Evolutionary conservation across 768 basidiomycete species (phyloP).

Genomic region (Macrolepiota fuliginosa): DNA sequence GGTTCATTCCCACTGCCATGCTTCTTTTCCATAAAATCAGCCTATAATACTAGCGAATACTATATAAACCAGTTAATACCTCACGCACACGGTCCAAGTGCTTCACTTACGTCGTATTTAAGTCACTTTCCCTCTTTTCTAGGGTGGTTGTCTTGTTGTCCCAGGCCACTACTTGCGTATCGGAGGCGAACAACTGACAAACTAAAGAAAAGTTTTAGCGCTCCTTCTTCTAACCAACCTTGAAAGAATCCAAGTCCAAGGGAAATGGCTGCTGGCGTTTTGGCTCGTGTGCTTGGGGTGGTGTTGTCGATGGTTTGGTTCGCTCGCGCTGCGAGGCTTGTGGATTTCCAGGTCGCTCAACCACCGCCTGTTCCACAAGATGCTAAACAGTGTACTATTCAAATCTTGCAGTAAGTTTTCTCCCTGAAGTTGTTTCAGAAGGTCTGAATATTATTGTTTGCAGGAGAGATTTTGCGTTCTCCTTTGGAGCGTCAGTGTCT

Average conservation of each 20-base stretch:
- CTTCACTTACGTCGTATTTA: not conserved
- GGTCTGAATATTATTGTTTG: not conserved
- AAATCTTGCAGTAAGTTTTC: conserved; percentile 52
- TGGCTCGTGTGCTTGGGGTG: conserved; percentile 6
- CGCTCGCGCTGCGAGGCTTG: conserved; percentile 44
- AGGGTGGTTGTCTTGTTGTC: not conserved
- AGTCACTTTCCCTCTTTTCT: conserved; percentile 9
- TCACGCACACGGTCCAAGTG: not conserved
- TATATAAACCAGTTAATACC: conserved; percentile 2
- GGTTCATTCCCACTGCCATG: conserved; percentile 21
- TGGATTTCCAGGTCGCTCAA: conserved; percentile 69
- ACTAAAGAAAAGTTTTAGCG: not conserved
- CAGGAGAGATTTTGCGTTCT: conserved; percentile 68
- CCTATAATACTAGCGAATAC: not conserved
- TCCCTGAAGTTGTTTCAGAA: not conserved
- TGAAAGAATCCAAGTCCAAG: not conserved
- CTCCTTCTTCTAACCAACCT: not conserved
- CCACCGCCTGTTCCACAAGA: conserved; percentile 66
- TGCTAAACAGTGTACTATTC: conserved; percentile 59
- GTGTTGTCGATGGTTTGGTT: conserved; percentile 15
- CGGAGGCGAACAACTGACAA: not conserved
- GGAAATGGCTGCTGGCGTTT: not conserved
- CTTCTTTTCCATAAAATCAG: conserved; percentile 22
- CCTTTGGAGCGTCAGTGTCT: conserved; percentile 57
- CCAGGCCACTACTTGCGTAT: not conserved